Base-by-base conservation (phyloP, 1,284 basidiomycete genomes). In the Termitomyces sp. region DNA sequence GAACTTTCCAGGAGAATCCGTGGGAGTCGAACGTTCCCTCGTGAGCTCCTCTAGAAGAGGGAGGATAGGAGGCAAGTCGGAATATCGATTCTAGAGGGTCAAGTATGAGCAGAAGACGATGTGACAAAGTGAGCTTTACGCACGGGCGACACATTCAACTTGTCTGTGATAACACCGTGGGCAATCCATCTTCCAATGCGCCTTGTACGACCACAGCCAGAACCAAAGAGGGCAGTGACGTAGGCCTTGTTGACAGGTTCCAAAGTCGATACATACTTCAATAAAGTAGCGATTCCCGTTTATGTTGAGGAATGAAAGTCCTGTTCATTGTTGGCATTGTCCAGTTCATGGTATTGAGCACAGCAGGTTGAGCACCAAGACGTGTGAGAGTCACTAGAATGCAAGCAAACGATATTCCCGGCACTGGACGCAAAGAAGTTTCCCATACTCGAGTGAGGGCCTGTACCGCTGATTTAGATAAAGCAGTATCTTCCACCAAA, bases 141-240 rank as follows among this genome's bases (percentile, higher is more conserved):
- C 62, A 76, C 70, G 16, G 56, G 46, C 26, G 59, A 51, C 9
- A 67, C 45, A 18, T 57, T 41, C 2, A 54, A 54, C 26, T 60
- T 66, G 33, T 69, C 64, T 0, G 64, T 65, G 21, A 79, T 58
- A 58, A 78, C 61, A 60, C 68, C 60, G 55, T 75, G 68, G 0
- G 84, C 83, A 30, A 86, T 63, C 66, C 74, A 77, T 46, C 78
- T 74, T 16, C 81, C 79, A 40, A 89, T 76, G 13, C 78, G 76
- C 42, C 70, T 69, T 24, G 78, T 72, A n/a, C 73, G 71, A 5
- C 71, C 70, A 43, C 75, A 72, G 3, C 79, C 79, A 43, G 73
- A 71, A 3, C 74, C 72, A n/a, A 89, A 68, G 50, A 81, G 68
- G 1, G 75, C 73, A 11, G 86, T 50, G 5, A 83, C 60, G 50